Evolutionary conservation across 495 filamentous ascomycete species (phyloP), one percentile per base, ranked within the genome.

Genomic region (Aspergillus funiculosus): DNA sequence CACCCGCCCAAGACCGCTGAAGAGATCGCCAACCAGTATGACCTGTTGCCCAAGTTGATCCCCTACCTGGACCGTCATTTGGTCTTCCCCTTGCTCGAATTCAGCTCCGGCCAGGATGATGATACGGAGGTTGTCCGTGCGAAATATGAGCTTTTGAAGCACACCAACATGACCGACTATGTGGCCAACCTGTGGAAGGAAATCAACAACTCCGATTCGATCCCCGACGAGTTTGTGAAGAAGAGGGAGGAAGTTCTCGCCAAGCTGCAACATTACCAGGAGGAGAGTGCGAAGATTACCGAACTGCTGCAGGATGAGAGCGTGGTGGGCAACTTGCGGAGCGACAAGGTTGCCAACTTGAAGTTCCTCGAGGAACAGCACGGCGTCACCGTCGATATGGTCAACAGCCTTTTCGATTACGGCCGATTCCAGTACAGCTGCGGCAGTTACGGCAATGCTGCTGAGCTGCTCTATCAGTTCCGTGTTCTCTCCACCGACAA

Each of bases 151-250:
- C 79, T 98, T 21, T 79, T 96, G 44, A 91, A 94, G 76, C 79
- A 85, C 63, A 95, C 92, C 45, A 94, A 97, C 74, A 98, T 98
- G 92, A 88, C 81, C 55, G 92, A 97, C 67, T 98, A 94, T 63
- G 87, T 96, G 29, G 87, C 88, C 52, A 82, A 82, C 51, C 72
- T 98, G 57, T 86, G 94, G 73, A 77, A 82, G 60, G 82, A 95
- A 62, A 79, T 98, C 52, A 79, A 95, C 67, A 74, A 85, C 53
- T 78, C 86, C 44, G 77, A 86, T 30, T 74, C 87, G 34, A 71
- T 85, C 39, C 89, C 92, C 17, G 76, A 83, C 42, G 89, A 97
- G 64, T 95, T 89, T 61, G 73, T 79, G 46, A 83, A 85, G 61
- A 90, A 86, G 80, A 78, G 86, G 52, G 86, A 96, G 62, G 85